Base-by-base conservation (phyloP, 176 grass and related monocot species). In the Oryza brachyantha region DNA sequence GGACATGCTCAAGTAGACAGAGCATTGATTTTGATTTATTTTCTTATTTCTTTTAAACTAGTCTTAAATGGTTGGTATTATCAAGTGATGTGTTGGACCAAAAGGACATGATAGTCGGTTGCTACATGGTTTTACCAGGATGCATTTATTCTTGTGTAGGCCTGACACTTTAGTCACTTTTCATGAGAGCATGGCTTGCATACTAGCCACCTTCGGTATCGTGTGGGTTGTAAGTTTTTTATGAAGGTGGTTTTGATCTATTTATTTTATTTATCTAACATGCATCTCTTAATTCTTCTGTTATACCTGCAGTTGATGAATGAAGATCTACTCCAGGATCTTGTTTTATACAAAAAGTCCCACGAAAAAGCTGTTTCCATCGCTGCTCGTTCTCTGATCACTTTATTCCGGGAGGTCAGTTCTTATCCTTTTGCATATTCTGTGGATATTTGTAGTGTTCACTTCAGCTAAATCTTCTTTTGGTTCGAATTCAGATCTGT, bases 311-410 rank as follows among this genome's bases (percentile, higher is more conserved):
- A 98, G 95, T 68, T 94, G 74, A 98, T 98, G 95, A 94, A 94
- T 68, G 95, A 94, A 81, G 95, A 94, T 92, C 84, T 98, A 39
- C 90, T 98, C 34, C 95, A 88, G 83, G 95, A 98, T 58, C 85
- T 98, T n/a, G 95, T 93, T 86, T 74, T 94, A 54, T 98, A 98
- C 88, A 98, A 94, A 81, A 98, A 98, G 76, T 94, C 92, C 40
- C 95, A 94, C 12, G 92, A 94, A 66, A 98, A 98, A 85, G 95
- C 89, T 59, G 95, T 98, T 73, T 98, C 95, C 27, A 88, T 87
- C 59, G 95, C 95, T n/a, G 95, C 95, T 42, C 95, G 95, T 58
- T 98, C 95, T 19, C 74, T 94, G 22, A 78, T 98, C 27, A 90
- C 90, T 81, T 88, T 98, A 81, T 98, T 98, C 64, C 87, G 95